Percentiles rank a stretch among this genome's conserved stretches.
phyloP scores from a whole-genome alignment of 495 filamentous ascomycete genomes.

The Rhypophila decipiens region DNA sequence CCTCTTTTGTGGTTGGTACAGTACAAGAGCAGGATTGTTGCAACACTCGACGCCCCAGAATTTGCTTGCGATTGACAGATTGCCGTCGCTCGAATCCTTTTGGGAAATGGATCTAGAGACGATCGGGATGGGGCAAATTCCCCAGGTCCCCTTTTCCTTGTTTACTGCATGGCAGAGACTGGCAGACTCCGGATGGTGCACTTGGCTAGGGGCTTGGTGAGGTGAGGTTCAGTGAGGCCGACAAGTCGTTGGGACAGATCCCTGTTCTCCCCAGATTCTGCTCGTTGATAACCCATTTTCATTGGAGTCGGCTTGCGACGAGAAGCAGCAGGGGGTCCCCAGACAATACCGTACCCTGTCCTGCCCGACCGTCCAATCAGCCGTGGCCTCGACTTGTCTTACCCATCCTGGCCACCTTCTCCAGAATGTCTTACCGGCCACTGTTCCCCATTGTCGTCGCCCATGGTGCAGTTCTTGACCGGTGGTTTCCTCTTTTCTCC shows the following conservation, averaged over 20 bases:
- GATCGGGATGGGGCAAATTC: no score
- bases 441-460: constrained; percentile 1
- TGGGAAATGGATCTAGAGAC: no score
- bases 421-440: constrained; percentile 2
- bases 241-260: no score
- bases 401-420: neutral
- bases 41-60: no score
- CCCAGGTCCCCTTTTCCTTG: no score
- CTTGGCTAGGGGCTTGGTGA: neutral
- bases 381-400: constrained; percentile 1
- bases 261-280: constrained; percentile 25
- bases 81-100: no score
- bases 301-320: constrained; percentile 2
- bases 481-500: constrained; percentile 16
- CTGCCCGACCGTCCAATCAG: neutral
- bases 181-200: no score
- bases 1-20: no score
- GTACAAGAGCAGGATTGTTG: no score
- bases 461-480: constrained; percentile 10
- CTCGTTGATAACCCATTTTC: neutral
- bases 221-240: neutral
- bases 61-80: no score
- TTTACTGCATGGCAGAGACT: no score
- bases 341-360: neutral
- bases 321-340: neutral